Evolutionary conservation across 1,139 yeast species (phyloP).

Genomic region (Protomyces inundatus): DNA sequence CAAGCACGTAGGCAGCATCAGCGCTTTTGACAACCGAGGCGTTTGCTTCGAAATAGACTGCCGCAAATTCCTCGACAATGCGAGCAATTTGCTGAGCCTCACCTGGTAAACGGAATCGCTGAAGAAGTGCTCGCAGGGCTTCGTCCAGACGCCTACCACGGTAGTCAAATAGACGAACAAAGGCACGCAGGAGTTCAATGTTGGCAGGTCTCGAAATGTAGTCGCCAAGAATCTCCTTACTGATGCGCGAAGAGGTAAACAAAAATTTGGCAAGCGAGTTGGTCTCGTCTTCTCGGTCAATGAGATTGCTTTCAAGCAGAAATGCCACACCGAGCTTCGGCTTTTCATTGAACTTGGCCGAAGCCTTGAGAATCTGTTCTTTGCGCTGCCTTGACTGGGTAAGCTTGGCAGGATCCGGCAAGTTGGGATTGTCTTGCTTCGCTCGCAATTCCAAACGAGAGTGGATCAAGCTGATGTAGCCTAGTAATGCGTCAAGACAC

Average conservation of each 20-base stretch:
- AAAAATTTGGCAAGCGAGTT: conserved; percentile 69
- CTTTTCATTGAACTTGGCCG: conserved; percentile 66
- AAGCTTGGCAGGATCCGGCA: conserved; percentile 31
- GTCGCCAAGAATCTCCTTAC: conserved; percentile 84
- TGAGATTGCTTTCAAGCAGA: conserved; percentile 59
- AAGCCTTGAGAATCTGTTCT: conserved; percentile 67
- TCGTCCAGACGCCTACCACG: conserved; percentile 79
- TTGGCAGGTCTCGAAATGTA: conserved; percentile 72
- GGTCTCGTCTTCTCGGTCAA: conserved; percentile 50
- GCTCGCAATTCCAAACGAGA: conserved; percentile 44
- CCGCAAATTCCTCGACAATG: conserved; percentile 80
- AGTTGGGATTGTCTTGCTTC: background rate
- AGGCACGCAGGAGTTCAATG: conserved; percentile 54
- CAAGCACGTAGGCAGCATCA: conserved; percentile 78
- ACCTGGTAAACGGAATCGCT: conserved; percentile 88
- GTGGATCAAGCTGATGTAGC: conserved; percentile 62
- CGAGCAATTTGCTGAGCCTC: conserved; percentile 95
- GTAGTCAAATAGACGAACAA: conserved; percentile 70
- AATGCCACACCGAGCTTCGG: conserved; percentile 70
- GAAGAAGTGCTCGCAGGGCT: conserved; percentile 74
- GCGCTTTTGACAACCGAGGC: conserved; percentile 41
- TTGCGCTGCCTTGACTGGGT: conserved; percentile 51
- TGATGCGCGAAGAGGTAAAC: conserved; percentile 70
- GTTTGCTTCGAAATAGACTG: conserved; percentile 52
- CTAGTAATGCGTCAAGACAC: conserved; percentile 79